Conservation (phyloP, 768 basidiomycete species). For the Lentinus brumalis region DNA sequence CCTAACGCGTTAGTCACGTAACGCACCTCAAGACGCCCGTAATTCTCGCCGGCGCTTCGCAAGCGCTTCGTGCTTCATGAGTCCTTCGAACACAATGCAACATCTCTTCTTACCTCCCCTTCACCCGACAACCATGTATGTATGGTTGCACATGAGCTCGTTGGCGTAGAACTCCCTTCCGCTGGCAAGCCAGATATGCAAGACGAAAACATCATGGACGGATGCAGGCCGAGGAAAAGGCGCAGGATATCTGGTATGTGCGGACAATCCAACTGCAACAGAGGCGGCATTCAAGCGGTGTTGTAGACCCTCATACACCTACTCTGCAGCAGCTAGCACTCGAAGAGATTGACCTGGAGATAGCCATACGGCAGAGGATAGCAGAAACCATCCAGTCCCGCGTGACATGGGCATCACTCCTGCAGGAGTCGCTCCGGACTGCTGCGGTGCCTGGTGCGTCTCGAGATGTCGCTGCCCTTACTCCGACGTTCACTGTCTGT, state of each 20-base stretch:
- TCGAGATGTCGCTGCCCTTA: background rate
- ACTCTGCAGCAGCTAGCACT: constrained; percentile 27
- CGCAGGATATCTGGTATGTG: constrained; percentile 7
- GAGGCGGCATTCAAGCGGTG: background rate
- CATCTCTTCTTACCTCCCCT: too few species aligned
- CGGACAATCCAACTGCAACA: background rate
- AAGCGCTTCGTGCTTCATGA: too few species aligned
- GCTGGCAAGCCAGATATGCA: too few species aligned
- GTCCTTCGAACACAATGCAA: too few species aligned
- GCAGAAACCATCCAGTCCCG: constrained; percentile 45
- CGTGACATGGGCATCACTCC: constrained; percentile 47
- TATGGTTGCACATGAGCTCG: too few species aligned
- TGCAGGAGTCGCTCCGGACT: constrained; percentile 38
- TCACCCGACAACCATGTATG: too few species aligned
- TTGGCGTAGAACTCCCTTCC: too few species aligned
- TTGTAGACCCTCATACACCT: constrained; percentile 3
- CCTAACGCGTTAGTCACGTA: constrained; percentile 14
- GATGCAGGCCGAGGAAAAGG: constrained; percentile 12
- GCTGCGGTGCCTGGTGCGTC: constrained; percentile 4
- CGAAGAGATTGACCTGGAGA: constrained; percentile 48
- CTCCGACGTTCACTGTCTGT: background rate
- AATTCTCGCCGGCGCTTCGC: background rate
- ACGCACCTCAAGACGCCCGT: background rate
- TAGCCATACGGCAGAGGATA: constrained; percentile 44
- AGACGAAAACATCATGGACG: background rate